Base-by-base conservation (phyloP, 306 rosid genomes). In the Citrullus amarus region DNA sequence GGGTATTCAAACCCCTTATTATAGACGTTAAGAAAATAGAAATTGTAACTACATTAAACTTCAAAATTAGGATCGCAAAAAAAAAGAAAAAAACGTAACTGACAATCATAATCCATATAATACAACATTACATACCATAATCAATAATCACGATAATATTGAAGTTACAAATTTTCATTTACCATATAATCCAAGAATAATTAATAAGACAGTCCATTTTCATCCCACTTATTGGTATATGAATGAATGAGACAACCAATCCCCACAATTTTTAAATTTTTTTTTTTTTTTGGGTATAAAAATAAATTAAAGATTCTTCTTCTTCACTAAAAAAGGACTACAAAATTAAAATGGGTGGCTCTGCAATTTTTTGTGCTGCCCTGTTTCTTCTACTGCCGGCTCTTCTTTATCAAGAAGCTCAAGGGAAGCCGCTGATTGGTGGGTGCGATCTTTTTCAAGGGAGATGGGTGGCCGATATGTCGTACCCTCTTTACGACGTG, bases 381-480 rank as follows among this genome's bases (percentile, higher is more conserved):
- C 55, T 68, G 75, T 43, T 68, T n/a, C 75, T 60, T 28, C 38
- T 60, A 17, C 53, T 68, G 12, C 15, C 10, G 14, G 3, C 4
- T n/a, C 55, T 48, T 41, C 17, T 12, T 68, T 17, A 4, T 65
- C 50, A 65, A 36, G 14, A 65, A 38, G 46, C 11, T 36, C 2
- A 16, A 10, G 43, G 87, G 82, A 3, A 80, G 62, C 39, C 18
- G 68, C 10, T 30, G 41, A 51, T 16, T 58, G 65, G 54, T 28
- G 86, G 53, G 16, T 93, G 98, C 59, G 83, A 93, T 70, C 54
- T 84, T 72, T 93, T 80, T 66, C 15, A 79, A 6, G 98, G 98
- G 8, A 84, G 10, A 0, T 93, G 98, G 98, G 86, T 88, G 13
- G 53, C 46, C 50, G 96, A 93, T 73, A 70, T 73, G 17, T 85